Base-by-base conservation (phyloP, 768 basidiomycete species). In the Sporobolomyces roseus region DNA sequence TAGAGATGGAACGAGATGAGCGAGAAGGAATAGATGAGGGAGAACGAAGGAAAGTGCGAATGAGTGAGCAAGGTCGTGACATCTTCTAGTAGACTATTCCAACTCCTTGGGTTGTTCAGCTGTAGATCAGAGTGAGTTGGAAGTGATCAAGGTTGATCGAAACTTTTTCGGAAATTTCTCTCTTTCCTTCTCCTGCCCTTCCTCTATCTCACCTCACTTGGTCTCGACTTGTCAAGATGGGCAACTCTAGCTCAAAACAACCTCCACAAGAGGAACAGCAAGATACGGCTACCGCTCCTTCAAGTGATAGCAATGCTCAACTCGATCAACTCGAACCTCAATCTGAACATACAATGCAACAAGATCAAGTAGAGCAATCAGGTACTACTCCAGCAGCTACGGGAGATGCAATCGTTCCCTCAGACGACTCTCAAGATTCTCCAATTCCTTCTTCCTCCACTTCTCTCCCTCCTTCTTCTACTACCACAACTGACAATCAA, bases 161-260 rank as follows among this genome's bases (percentile, higher is more conserved):
- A 36, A 32, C 25, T 23, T 12, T 32, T 33, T 36, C 32, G 17
- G 30, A 53, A 53, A 38, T 29, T 45, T 58, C 38, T 29, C 30
- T 27, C 38, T 29, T 23, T 45, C 45, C 41, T 3, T 23, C 5
- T 29, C 29, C 56, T 5, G 6, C 29, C 45, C 16, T 7, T 21
- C n/a, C 38, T 33, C 30, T 8, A n/a, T n/a, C n/a, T n/a, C n/a
- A n/a, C n/a, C n/a, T n/a, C n/a, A n/a, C n/a, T n/a, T n/a, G n/a
- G n/a, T n/a, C n/a, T n/a, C n/a, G n/a, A n/a, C n/a, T n/a, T n/a
- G n/a, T 14, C 38, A 43, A 27, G 56, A 58, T 58, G 56, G 56
- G 56, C 21, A 58, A 43, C 29, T 58, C 56, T 8, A 43, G 41
- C 41, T 58, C 56, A 27, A 58, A 58, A 45, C 56, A 58, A 21